Evolutionary conservation across 352 stramenopile genomes (phyloP), one percentile per base, ranked within the genome.

Genomic region (Pythium guiyangense): DNA sequence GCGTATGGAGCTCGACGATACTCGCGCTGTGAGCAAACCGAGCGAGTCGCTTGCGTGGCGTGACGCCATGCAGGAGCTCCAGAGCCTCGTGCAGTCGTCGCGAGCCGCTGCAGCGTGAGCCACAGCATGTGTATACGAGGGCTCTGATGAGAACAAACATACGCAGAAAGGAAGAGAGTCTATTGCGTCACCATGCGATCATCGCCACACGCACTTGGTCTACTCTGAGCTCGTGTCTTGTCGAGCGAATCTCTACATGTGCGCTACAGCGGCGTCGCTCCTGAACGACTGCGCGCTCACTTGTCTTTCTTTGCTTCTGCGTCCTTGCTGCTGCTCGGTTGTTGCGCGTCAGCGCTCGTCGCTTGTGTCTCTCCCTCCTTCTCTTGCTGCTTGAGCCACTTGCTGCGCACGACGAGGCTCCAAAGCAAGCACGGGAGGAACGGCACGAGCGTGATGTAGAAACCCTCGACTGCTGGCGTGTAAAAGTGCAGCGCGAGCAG

Each of bases 401-500:
- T 77, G 42, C 72, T 60, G 53, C 86, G 84, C 60, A 95, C 84
- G 54, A 89, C 64, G 52, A 94, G 67, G 46, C 81, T 91, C 86
- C 86, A 96, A 49, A 89, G 14, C 54, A 96, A 83, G 59, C 84
- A 93, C 48, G 85, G 86, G 39, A 86, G 39, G 59, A 94, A 94
- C 26, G 84, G 84, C 64, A 83, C 66, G 29, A 94, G 60, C 29
- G 93, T 83, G 60, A 96, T 79, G 78, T 88, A 95, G 59, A 93
- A 90, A 9, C 85, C 85, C 43, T 96, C 82, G 49, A 93, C 55
- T 20, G 83, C 66, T 45, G 73, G 45, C 29, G 79, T 76, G 73
- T 79, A 84, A 50, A 79, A 73, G 63, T 92, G 79, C 50, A 85
- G 53, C 44, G 71, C 70, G 22, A 73, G 63, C 27, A 96, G 74